A percentile compares a stretch with the other conserved stretches of the same genome.
Evolutionary conservation across 2,329 filamentous ascomycete genomes (phyloP).

Genomic region (Dendrostoma leiphaemia): DNA sequence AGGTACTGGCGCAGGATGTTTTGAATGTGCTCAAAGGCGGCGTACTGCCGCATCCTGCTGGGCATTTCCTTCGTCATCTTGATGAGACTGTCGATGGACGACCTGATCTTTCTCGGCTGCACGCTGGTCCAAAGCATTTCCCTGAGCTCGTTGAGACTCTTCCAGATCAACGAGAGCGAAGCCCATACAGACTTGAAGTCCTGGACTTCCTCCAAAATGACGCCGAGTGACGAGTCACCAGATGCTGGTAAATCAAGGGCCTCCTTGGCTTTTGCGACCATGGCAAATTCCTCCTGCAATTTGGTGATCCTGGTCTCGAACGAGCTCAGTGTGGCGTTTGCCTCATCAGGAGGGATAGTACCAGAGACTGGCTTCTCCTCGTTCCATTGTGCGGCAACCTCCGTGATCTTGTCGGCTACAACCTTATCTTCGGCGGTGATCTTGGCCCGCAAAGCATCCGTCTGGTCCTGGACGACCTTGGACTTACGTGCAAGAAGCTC

Average conservation of each 20-base stretch:
- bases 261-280: slow-evolving; percentile 96
- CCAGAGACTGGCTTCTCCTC: slow-evolving; percentile 97
- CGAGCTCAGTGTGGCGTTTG: slow-evolving; percentile 74
- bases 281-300: slow-evolving; percentile 83
- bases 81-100: slow-evolving; percentile 85
- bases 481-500: slow-evolving; percentile 89
- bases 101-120: slow-evolving; percentile 87
- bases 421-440: slow-evolving; percentile 92
- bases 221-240: slow-evolving; percentile 75
- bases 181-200: slow-evolving; percentile 99
- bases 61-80: slow-evolving; percentile 99
- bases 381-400: slow-evolving; percentile 85
- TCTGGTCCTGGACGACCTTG: slow-evolving; percentile 95
- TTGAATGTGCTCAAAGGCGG: slow-evolving; percentile 98
- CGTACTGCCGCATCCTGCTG: slow-evolving; percentile 97
- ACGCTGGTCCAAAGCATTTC: slow-evolving; percentile 95
- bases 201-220: slow-evolving; percentile 90
- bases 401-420: slow-evolving; percentile 81
- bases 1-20: slow-evolving; percentile 82
- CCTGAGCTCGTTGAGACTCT: slow-evolving; percentile 87
- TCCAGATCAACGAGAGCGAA: slow-evolving; percentile 93
- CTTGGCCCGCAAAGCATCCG: slow-evolving; percentile 90
- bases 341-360: slow-evolving; percentile 85
- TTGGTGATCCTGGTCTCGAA: slow-evolving; percentile 85
- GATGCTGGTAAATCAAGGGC: slow-evolving; percentile 84